phyloP scores from a whole-genome alignment of 371 early-diverging fungal species.

The Rhizopus arrhizus region DNA sequence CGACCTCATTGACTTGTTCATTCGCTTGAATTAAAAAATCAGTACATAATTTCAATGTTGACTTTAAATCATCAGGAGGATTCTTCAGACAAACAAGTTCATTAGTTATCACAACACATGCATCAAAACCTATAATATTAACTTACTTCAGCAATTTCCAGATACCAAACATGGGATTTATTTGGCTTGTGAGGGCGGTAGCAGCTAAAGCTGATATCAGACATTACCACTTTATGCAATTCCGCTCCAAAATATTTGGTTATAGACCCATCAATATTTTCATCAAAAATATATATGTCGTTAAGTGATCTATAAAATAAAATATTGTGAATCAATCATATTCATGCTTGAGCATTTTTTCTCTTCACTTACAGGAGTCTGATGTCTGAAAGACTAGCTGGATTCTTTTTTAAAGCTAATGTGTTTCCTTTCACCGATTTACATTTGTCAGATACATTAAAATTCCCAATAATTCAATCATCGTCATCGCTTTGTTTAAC shows the following conservation, averaged over 20 bases:
- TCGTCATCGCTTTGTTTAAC: constrained; percentile 13
- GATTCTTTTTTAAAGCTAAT: constrained; percentile 19
- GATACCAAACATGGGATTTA: constrained; percentile 20
- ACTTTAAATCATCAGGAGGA: constrained; percentile 22
- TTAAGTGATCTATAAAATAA: constrained; percentile 22
- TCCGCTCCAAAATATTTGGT: constrained; percentile 22
- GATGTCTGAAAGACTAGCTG: constrained; percentile 21
- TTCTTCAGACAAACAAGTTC: constrained; percentile 21
- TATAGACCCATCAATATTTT: constrained; percentile 19
- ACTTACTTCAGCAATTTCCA: constrained; percentile 25
- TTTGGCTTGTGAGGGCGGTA: constrained; percentile 24
- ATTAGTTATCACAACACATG: constrained; percentile 23
- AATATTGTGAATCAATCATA: constrained; percentile 21
- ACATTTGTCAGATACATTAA: constrained; percentile 21
- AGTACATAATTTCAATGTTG: constrained; percentile 23
- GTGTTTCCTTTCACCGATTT: constrained; percentile 22
- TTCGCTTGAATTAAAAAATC: constrained; percentile 22
- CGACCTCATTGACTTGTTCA: constrained; percentile 19
- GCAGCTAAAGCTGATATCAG: constrained; percentile 12
- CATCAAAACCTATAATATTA: constrained; percentile 22
- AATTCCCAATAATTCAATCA: constrained; percentile 20
- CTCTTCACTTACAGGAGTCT: constrained; percentile 24
- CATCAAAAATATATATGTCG: constrained; percentile 23
- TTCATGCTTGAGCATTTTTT: constrained; percentile 21
- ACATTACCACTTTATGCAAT: constrained; percentile 17